Evolutionary conservation across 371 early-diverging fungal genomes (phyloP), one percentile per base, ranked within the genome.

Genomic region (Mortierella sp.): DNA sequence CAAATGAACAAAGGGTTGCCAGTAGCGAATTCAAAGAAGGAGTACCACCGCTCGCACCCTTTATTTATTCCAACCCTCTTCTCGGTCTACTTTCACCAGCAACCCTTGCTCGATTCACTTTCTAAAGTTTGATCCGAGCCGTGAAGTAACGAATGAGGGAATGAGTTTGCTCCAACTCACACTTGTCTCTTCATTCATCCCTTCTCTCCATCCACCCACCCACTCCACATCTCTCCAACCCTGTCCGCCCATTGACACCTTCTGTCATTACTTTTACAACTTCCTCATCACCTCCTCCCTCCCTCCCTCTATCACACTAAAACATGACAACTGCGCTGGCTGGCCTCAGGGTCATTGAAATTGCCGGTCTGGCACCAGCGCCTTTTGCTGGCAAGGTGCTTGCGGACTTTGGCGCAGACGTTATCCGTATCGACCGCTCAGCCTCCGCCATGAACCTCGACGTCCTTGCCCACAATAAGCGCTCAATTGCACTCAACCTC

Each of bases 331-430:
- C 80, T 47, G 90, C 94, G 10, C 85, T 95, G 9, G 67, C 81
- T 1, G 90, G 90, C 16, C 80, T 93, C 39, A 85, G 76, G 40
- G 94, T 95, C 0, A 73, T 95, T 67, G 95, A 95, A 80, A 87
- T 95, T 64, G 94, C 92, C 8, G 95, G 95, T 2, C 86, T 95
- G 39, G 95, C 94, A 24, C 93, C 94, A 47, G 94, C 88, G 2
- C 94, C 94, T 0, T 94, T 89, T 87, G 91, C 92, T 14, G 93
- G 93, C 19, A 89, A 94, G 90, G 86, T 94, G 13, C 86, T 95
- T 16, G 79, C 93, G 29, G 95, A 95, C 79, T 93, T 91, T 87
- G 95, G 95, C 26, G 95, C 94, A 5, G 87, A 90, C 48, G 94
- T 95, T 0, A 86, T 95, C 68, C 92, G 95, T 37, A 82, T 95